Evolutionary conservation across 2,329 filamentous ascomycete genomes (phyloP), one percentile per base, ranked within the genome.

Genomic region (Sphaerulina musiva): DNA sequence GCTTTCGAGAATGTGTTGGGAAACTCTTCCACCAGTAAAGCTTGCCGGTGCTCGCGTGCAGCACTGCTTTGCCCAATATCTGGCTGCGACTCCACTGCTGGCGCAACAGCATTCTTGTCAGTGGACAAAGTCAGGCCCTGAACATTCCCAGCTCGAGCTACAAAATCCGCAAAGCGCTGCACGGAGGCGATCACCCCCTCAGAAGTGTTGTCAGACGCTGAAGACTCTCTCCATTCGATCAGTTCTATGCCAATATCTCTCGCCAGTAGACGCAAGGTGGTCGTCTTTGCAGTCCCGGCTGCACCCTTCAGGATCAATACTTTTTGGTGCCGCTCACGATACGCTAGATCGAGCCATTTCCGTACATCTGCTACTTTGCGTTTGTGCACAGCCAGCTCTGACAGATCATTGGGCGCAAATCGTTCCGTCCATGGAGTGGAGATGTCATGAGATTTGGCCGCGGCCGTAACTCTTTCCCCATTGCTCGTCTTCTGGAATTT

Each of bases 371-470:
- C 74, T 5, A 97, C 87, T 70, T 98, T 98, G 64, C 82, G 93
- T 75, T 95, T 96, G 70, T 98, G 91, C 14, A 98, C 92, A 0
- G 87, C 92, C 44, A 98, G 76, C 72, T 97, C 92, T 12, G 90
- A 84, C 10, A 96, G 70, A 62, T 80, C 86, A 2, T 70, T 65
- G 0, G 92, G 92, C 2, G 81, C 84, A 70, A 89, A 97, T 62
- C 84, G 82, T 62, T 96, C 91, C 12, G 87, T 87, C 92, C 92
- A 97, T 2, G 92, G 90, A 49, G 86, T 80, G 46, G 77, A 72
- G 60, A 89, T 85, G 36, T 81, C 76, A 46, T 62, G 68, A 46
- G 39, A 34, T 17, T 55, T 54, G 20, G 48, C 56, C 45, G 63
- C 65, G 7, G 69, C 63, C 1, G 70, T 61, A 10, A 69, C 60